Conservation (phyloP, 257 asterid genomes). For the Fraxinus quadrangulata region DNA sequence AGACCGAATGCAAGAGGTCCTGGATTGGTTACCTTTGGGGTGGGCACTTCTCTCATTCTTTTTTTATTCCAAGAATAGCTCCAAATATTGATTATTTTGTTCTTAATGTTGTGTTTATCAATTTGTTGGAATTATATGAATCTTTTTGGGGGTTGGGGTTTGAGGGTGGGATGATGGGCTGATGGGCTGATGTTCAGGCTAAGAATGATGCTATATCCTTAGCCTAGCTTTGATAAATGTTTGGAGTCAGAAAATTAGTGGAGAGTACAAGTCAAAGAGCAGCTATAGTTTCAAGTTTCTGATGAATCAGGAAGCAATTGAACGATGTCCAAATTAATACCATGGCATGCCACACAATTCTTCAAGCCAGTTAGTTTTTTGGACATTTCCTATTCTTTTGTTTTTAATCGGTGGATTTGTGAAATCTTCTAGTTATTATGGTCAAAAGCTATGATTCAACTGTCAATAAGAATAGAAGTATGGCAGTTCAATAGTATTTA, state of each 20-base stretch:
- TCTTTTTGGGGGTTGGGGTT: no score
- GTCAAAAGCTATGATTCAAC: not conserved
- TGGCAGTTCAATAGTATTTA: not conserved
- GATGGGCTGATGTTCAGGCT: no score
- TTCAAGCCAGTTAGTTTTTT: not conserved
- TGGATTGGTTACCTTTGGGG: constrained; percentile 99
- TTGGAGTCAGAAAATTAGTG: not conserved
- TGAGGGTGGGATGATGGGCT: no score
- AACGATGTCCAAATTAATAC: not conserved
- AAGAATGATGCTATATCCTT: not conserved
- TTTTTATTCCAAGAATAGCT: not conserved
- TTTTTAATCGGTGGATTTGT: not conserved
- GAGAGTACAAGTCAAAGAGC: not conserved
- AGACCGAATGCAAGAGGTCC: constrained; percentile 99
- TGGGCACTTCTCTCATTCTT: constrained; percentile 38
- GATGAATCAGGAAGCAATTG: not conserved
- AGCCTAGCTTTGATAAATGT: not conserved
- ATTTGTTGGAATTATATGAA: no score
- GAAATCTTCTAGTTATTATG: not conserved
- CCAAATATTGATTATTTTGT: not conserved
- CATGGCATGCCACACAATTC: not conserved
- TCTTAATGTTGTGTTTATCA: no score
- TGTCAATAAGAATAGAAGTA: not conserved
- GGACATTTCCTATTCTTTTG: not conserved
- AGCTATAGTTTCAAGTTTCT: not conserved